phyloP scores from a whole-genome alignment of 192 early-diverging fungal genomes.

The Entomortierella beljakovae region DNA sequence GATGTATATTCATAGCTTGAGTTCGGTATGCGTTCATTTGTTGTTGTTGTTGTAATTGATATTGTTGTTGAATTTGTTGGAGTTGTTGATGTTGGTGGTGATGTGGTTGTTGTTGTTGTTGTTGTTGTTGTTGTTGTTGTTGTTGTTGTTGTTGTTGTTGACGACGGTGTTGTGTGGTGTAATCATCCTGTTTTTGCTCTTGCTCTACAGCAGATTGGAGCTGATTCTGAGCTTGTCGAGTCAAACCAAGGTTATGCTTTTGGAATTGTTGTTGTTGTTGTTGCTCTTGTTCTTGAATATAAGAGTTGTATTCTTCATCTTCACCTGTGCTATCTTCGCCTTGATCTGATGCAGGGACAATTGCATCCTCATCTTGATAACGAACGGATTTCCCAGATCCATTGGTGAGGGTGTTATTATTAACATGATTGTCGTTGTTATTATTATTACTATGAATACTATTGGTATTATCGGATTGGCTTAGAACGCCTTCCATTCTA shows the following conservation, averaged over 20 bases:
- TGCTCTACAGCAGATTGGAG: slow-evolving; percentile 9
- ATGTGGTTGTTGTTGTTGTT: slow-evolving; percentile 24
- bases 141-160: slow-evolving; percentile 19
- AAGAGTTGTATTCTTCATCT: slow-evolving; percentile 39
- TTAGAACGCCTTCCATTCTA: background rate
- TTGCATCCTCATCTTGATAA: slow-evolving; percentile 29
- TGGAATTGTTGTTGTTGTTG: slow-evolving; percentile 23
- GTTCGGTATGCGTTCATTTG: slow-evolving; percentile 42
- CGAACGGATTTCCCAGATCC: slow-evolving; percentile 2
- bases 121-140: slow-evolving; percentile 19
- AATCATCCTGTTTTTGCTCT: slow-evolving; percentile 8
- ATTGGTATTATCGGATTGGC: background rate
- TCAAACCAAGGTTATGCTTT: slow-evolving; percentile 12
- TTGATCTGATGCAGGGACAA: slow-evolving; percentile 44
- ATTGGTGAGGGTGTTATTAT: too few species aligned
- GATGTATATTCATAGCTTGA: slow-evolving; percentile 53
- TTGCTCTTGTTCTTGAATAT: slow-evolving; percentile 48
- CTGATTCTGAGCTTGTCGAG: slow-evolving; percentile 3
- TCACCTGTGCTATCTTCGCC: slow-evolving; percentile 43
- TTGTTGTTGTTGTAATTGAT: slow-evolving; percentile 46
- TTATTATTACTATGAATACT: slow-evolving; percentile 9
- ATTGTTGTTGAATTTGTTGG: slow-evolving; percentile 44
- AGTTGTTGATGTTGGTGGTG: slow-evolving; percentile 47
- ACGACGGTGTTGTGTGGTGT: slow-evolving; percentile 5
- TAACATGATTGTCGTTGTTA: slow-evolving; percentile 14